Conservation (phyloP, 163 green algal species). For the Chloroidium sp. region DNA sequence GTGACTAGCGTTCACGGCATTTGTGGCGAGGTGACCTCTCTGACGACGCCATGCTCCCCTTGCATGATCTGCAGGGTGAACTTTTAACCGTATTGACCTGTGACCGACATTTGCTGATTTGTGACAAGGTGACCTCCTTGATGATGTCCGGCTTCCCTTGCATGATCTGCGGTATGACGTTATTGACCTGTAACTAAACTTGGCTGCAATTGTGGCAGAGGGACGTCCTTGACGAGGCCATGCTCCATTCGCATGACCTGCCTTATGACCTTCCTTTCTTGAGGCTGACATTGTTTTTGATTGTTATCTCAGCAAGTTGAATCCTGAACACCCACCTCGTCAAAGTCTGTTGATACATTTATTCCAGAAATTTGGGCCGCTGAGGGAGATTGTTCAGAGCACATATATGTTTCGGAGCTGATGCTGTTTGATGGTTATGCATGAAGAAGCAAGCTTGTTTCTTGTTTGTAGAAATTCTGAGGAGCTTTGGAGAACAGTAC, state of each 20-base stretch:
- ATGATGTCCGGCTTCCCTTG: conserved; percentile 10
- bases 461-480: too few species aligned
- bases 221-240: not conserved
- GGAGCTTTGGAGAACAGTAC: too few species aligned
- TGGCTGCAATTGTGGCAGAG: not conserved
- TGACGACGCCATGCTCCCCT: conserved; percentile 6
- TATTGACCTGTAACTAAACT: not conserved
- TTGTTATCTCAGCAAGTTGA: too few species aligned
- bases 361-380: too few species aligned
- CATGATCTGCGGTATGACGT: conserved; percentile 7
- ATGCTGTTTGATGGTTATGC: too few species aligned
- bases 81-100: not conserved
- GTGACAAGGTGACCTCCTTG: conserved; percentile 12
- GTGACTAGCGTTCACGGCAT: not conserved
- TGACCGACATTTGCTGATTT: not conserved
- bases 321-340: too few species aligned
- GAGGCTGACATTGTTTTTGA: too few species aligned
- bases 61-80: conserved; percentile 10
- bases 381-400: too few species aligned
- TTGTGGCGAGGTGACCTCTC: not conserved
- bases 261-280: not conserved
- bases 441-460: too few species aligned
- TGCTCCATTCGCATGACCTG: not conserved
- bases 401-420: too few species aligned
- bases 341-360: too few species aligned